A percentile compares a stretch with the other conserved stretches of the same genome.
phyloP scores from a whole-genome alignment of 306 rosid genomes.

The Dalbergia oliveri region DNA sequence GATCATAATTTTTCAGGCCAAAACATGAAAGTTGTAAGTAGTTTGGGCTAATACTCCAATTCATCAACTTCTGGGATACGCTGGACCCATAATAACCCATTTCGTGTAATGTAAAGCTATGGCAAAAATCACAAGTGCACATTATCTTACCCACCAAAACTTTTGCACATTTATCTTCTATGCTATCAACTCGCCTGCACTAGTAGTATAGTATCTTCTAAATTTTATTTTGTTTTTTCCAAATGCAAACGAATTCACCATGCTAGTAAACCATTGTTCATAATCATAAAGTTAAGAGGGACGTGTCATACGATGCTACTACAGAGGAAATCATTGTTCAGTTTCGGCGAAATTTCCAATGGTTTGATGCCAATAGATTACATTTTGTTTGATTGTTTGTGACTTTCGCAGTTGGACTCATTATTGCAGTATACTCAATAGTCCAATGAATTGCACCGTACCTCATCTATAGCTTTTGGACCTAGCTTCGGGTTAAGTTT shows the following conservation, averaged over 20 bases:
- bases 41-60: conserved; percentile 17
- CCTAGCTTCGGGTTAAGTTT: not conserved
- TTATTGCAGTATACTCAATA: conserved; percentile 22
- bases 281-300: conserved; percentile 16
- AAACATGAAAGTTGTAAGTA: not conserved
- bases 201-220: too few species aligned
- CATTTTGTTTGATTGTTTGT: not conserved
- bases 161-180: too few species aligned
- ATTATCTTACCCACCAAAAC: too few species aligned
- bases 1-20: conserved; percentile 6
- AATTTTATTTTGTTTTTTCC: too few species aligned
- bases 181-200: too few species aligned
- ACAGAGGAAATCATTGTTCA: not conserved
- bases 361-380: not conserved
- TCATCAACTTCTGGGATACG: not conserved
- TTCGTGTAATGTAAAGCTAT: not conserved
- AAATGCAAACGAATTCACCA: not conserved
- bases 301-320: conserved; percentile 32
- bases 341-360: conserved; percentile 47
- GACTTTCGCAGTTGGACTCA: conserved; percentile 22
- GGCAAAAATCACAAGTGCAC: too few species aligned
- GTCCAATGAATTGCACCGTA: not conserved
- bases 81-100: not conserved
- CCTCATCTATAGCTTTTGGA: not conserved
- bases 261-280: too few species aligned